Base-by-base conservation (phyloP, 768 basidiomycete genomes). In the Trametes sanguinea region DNA sequence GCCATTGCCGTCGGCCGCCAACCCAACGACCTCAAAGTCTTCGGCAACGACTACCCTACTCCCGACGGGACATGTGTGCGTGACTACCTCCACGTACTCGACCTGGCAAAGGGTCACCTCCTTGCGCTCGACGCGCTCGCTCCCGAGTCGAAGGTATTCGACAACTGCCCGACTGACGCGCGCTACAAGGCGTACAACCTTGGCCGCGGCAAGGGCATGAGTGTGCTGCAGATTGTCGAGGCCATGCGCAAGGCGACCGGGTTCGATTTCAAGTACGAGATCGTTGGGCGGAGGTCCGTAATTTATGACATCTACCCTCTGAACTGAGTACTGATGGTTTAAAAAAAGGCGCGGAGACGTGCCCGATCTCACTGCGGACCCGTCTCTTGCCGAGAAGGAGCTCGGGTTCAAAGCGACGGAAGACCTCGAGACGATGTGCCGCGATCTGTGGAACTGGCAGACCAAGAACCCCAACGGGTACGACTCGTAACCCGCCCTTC, bases 401-500 rank as follows among this genome's bases (percentile, higher is more conserved):
- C 88, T 99, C 33, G 93, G 93, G 6, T 99, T 98, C 83, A 84
- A 85, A 63, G 96, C 96, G 11, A 79, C 82, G 30, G 82, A 86
- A 69, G 81, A 87, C 68, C 81, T 99, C 47, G 89, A 94, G 64
- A 87, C 88, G 58, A 98, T 98, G 94, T 98, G 97, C 76, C 80
- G 85, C 58, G 97, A 99, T 76, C 79, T 97, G 68, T 98, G 97
- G 97, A 95, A 95, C 77, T 99, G 95, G 94, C 96, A 98, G 79
- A 86, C 85, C n/a, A 92, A 86, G 74, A 92, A 97, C 69, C 92
- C 91, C 6, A 72, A 83, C 33, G 95, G 95, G 2, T 97, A 92
- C 65, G 81, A 68, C 47, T 44, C 37, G 47, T 48, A 43, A 61
- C 22, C 0, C 13, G 4, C 11, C 27, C 22, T 4, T 14, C 22